phyloP scores from a whole-genome alignment of 257 asterid species.

The Thymus mandschuricus region DNA sequence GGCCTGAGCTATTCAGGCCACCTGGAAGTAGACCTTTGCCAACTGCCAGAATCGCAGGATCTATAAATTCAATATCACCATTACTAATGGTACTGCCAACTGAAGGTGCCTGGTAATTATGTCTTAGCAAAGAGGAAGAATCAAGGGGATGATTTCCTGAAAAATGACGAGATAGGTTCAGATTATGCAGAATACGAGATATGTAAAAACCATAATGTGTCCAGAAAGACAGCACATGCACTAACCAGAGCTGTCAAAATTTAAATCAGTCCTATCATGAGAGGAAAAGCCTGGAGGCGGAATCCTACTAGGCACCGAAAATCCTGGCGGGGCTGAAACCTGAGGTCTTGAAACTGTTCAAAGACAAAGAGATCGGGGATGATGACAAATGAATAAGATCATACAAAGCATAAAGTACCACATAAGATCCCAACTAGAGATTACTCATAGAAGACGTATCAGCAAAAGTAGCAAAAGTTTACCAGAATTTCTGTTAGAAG shows the following conservation, averaged over 20 bases:
- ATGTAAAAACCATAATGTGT: background rate
- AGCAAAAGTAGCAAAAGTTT: constrained; percentile 29
- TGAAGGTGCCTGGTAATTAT: constrained; percentile 59
- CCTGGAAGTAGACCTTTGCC: constrained; percentile 81
- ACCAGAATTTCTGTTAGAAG: constrained; percentile 71
- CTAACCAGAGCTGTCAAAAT: constrained; percentile 60
- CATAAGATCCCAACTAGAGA: background rate
- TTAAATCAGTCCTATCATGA: constrained; percentile 67
- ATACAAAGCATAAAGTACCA: background rate
- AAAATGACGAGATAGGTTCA: constrained; percentile 20
- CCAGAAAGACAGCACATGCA: constrained; percentile 1
- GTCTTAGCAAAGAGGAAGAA: constrained; percentile 53
- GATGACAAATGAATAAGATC: constrained; percentile 5
- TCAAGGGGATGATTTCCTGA: constrained; percentile 70
- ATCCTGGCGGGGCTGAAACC: constrained; percentile 94
- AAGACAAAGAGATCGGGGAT: constrained; percentile 28
- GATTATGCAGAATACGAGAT: background rate
- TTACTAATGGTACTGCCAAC: constrained; percentile 48
- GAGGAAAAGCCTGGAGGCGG: constrained; percentile 95
- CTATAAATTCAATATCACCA: constrained; percentile 85
- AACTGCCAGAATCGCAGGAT: constrained; percentile 98
- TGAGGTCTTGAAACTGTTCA: constrained; percentile 81
- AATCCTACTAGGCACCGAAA: constrained; percentile 68
- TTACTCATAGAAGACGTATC: background rate
- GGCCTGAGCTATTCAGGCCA: constrained; percentile 53